phyloP scores from a whole-genome alignment of 768 basidiomycete genomes.

The Pleurotus cornucopiae region DNA sequence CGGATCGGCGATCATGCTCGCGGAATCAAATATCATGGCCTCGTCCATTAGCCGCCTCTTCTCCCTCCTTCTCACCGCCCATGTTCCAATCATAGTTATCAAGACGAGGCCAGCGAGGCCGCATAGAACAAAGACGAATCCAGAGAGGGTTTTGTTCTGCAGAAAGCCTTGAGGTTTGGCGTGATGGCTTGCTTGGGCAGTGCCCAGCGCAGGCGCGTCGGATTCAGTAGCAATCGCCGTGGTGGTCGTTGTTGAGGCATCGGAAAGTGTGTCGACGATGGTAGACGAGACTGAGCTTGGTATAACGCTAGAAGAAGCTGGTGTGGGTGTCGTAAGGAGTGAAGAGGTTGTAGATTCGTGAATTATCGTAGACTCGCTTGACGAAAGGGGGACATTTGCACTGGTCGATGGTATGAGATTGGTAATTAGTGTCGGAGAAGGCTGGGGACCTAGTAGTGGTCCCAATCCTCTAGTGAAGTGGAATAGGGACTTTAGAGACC shows the following conservation, averaged over 20 bases:
- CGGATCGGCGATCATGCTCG: constrained; percentile 14
- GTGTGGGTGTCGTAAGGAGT: too few species aligned
- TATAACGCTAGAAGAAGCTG: too few species aligned
- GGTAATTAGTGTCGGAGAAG: too few species aligned
- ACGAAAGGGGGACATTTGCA: too few species aligned
- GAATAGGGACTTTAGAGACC: too few species aligned
- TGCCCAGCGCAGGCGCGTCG: neutral
- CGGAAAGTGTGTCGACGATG: too few species aligned
- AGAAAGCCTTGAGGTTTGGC: constrained; percentile 35
- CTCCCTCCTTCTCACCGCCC: constrained; percentile 44
- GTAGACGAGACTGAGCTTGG: too few species aligned
- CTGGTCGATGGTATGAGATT: too few species aligned
- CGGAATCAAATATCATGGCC: constrained; percentile 51
- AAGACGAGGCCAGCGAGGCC: constrained; percentile 45
- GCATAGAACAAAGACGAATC: constrained; percentile 50
- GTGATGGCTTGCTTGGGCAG: neutral
- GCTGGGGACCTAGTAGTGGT: too few species aligned
- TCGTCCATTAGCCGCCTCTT: constrained; percentile 36
- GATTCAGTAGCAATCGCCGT: constrained; percentile 10
- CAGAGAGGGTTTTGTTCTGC: constrained; percentile 61
- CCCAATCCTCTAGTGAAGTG: too few species aligned
- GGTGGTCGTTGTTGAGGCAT: constrained; percentile 5
- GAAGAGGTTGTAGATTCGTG: too few species aligned
- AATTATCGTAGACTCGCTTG: too few species aligned
- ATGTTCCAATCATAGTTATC: constrained; percentile 39